Evolutionary conservation across 2,329 filamentous ascomycete species (phyloP), one percentile per base, ranked within the genome.

Genomic region (Aspergillus candidus): DNA sequence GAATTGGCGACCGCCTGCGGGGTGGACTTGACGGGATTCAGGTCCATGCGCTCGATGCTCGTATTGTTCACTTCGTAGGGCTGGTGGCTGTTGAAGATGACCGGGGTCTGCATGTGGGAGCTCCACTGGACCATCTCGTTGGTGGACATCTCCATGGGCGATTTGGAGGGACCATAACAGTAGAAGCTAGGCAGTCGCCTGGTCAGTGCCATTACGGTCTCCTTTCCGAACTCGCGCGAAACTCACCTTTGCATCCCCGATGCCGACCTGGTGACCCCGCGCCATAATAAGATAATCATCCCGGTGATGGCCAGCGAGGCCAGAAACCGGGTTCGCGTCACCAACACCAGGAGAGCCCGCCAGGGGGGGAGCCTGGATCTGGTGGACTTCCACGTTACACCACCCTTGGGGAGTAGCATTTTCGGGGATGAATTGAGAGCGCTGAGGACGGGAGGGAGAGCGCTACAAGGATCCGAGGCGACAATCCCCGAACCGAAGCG

Each of bases 71-170:
- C 75, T 63, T 86, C 82, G 60, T 96, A 76, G 31, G 93, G 84
- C 51, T 85, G 83, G 69, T 97, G 93, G 69, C 91, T 87, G 72
- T 98, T 98, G 76, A 94, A 96, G 54, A 95, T 80, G 56, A 98
- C 89, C 39, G 93, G 93, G 3, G 93, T 97, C 58, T 90, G 83
- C 51, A 93, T 74, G 63, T 95, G 90, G 46, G 82, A 82, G 55
- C 86, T 84, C 93, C 93, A 98, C 53, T 88, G 79, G 50, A 83
- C 83, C 67, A 91, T 84, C 65, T 98, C 93, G 65, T 96, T 96
- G 44, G 84, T 73, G 34, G 86, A 81, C 88, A 98, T 95, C 53
- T 93, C 82, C 82, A 94, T 94, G 41, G 93, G 93, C n/a, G 93
- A 81, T 73, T 94, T 96, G 17, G 85, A 81, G 11, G 93, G 91